Conservation (phyloP, 768 basidiomycete genomes). For the Macrolepiota dolichaula region DNA sequence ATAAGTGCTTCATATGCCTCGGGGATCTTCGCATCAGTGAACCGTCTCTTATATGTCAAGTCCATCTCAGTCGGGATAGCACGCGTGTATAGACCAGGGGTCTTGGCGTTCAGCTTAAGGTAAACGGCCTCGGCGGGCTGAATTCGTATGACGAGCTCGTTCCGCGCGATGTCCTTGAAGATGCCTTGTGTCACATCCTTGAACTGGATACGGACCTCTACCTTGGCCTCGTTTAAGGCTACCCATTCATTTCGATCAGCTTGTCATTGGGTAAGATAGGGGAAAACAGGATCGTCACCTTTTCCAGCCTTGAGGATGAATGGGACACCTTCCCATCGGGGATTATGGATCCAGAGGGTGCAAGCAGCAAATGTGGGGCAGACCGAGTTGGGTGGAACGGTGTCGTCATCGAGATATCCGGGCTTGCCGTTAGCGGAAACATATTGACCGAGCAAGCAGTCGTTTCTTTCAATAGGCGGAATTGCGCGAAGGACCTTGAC, state of each 20-base stretch:
- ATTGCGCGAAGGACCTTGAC: constrained; percentile 96
- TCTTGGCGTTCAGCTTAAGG: constrained; percentile 95
- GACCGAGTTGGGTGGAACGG: constrained; percentile 86
- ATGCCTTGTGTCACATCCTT: constrained; percentile 97
- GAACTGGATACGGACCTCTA: constrained; percentile 96
- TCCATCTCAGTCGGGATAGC: constrained; percentile 98
- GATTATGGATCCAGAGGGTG: constrained; percentile 90
- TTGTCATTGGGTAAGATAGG: not conserved
- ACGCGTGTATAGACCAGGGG: constrained; percentile 85
- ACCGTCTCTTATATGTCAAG: constrained; percentile 94
- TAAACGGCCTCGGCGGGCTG: constrained; percentile 97
- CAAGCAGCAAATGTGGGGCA: constrained; percentile 95
- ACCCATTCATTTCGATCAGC: constrained; percentile 14
- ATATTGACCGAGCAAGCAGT: constrained; percentile 94
- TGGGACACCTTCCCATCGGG: constrained; percentile 97
- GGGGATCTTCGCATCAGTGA: constrained; percentile 87
- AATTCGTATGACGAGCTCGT: constrained; percentile 96
- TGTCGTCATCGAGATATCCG: constrained; percentile 98
- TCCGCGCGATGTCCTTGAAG: constrained; percentile 93
- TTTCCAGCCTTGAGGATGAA: constrained; percentile 99
- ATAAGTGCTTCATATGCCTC: constrained; percentile 97
- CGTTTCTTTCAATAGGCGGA: constrained; percentile 69
- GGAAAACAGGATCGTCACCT: constrained; percentile 42
- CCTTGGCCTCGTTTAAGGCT: constrained; percentile 98
- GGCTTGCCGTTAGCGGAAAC: constrained; percentile 86